These are phyloP conservation scores for Elsinoe australis DNA, from an alignment of 2,329 filamentous ascomycete genomes.

Conservation along the genomic window DNA sequence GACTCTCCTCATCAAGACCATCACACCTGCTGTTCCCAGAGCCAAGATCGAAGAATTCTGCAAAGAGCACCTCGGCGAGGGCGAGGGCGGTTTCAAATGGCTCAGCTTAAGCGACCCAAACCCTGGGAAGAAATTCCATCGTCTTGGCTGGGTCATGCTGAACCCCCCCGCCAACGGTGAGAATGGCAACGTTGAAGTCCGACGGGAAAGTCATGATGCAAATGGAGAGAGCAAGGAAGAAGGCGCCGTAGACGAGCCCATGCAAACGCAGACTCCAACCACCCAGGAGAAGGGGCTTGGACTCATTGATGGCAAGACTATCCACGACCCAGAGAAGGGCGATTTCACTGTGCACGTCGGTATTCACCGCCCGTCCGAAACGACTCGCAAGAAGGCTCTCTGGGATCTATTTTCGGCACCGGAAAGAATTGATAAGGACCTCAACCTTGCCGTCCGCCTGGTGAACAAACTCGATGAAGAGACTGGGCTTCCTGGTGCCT, in stretches of 20 bases:
- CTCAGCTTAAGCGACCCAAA: slow-evolving; percentile 94
- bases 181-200: slow-evolving; percentile 55
- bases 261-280: slow-evolving; percentile 26
- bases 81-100: slow-evolving; percentile 89
- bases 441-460: slow-evolving; percentile 72
- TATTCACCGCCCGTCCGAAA: slow-evolving; percentile 79
- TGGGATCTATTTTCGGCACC: slow-evolving; percentile 96
- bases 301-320: slow-evolving; percentile 95
- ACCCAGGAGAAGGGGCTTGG: slow-evolving; percentile 68
- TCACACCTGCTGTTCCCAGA: slow-evolving; percentile 90
- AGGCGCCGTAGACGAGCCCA: slow-evolving; percentile 21
- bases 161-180: slow-evolving; percentile 66
- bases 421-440: slow-evolving; percentile 84
- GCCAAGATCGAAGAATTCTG: slow-evolving; percentile 90
- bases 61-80: slow-evolving; percentile 86
- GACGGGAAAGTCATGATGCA: slow-evolving; percentile 65
- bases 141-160: slow-evolving; percentile 97
- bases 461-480: slow-evolving; percentile 80
- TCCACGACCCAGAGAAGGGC: slow-evolving; percentile 85
- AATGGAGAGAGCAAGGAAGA: slow-evolving; percentile 41
- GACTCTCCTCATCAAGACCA: slow-evolving; percentile 93
- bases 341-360: slow-evolving; percentile 98
- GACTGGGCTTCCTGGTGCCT: slow-evolving; percentile 68
- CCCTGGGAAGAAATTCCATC: slow-evolving; percentile 90
- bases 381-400: slow-evolving; percentile 85